Evolutionary conservation across 2,329 filamentous ascomycete genomes (phyloP), one percentile per base, ranked within the genome.

Genomic region (Diplodia scrobiculata): DNA sequence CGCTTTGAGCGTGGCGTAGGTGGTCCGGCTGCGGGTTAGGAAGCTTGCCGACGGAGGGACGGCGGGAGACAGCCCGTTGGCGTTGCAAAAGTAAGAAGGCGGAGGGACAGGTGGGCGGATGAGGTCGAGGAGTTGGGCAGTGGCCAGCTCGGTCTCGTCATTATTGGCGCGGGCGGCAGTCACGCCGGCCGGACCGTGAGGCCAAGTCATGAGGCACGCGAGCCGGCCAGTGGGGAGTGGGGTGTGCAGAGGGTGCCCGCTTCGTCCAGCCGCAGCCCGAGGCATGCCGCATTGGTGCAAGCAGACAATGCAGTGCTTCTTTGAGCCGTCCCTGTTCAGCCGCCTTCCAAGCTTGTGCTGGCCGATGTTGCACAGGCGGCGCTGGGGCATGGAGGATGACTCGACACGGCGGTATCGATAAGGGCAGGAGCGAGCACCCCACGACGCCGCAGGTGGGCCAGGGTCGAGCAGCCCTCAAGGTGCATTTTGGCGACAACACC

Each of bases 151-250:
- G 62, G 27, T 21, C 58, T 65, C 51, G 34, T 65, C 51, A 65
- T 53, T 45, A 36, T 41, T 50, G 25, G 47, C 41, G 58, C 60
- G 55, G 55, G 21, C 55, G 55, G 55, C 58, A 62, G 58, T 62
- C 58, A 62, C 58, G 58, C 58, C 45, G 58, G 45, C 58, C 10
- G 58, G 48, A 11, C 25, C 48, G 41, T 36, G 45, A 52, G 62
- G 62, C 50, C 63, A 65, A 55, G 63, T 65, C 63, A 65, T 65
- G 63, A 65, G 63, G 51, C 34, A 50, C 14, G 55, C 55, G 55
- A 60, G 55, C 55, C 55, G 25, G 58, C 27, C 36, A 27, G 41
- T 50, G 41, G 51, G 62, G 41, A 45, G 41, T 10, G 19, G 41
- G 41, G 41, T 45, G 41, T n/a, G 41, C 41, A 45, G 41, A 45